A percentile compares a stretch with the other conserved stretches of the same genome.
These are phyloP conservation scores for Cercospora janseana DNA, from an alignment of 2,329 filamentous ascomycete genomes.

Conservation along the genomic window DNA sequence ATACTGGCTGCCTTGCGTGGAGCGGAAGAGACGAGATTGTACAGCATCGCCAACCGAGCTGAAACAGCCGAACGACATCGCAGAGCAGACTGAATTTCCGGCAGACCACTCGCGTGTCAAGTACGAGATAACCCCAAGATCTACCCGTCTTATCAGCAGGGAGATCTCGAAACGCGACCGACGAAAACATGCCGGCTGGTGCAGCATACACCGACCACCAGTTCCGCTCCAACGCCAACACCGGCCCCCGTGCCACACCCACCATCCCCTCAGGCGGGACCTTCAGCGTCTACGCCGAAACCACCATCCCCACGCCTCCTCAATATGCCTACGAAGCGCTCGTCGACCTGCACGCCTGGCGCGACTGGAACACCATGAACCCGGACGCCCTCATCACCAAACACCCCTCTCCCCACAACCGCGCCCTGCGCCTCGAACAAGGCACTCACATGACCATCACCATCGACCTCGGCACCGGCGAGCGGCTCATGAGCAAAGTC, in stretches of 20 bases:
- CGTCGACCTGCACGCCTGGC: constrained; percentile 47
- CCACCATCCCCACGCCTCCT: constrained; percentile 43
- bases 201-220: constrained; percentile 27
- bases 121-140: no score
- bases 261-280: constrained; percentile 35
- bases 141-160: no score
- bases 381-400: constrained; percentile 47
- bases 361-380: constrained; percentile 50
- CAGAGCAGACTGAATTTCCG: no score
- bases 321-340: constrained; percentile 46
- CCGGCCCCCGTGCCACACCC: constrained; percentile 31
- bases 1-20: no score
- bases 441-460: constrained; percentile 48
- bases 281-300: constrained; percentile 38
- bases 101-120: no score
- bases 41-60: no score
- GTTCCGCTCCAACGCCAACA: constrained; percentile 32
- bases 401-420: constrained; percentile 36
- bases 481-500: constrained; percentile 32
- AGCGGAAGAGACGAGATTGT: no score
- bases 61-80: no score
- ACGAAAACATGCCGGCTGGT: constrained; percentile 15
- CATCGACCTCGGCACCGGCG: constrained; percentile 42
- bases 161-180: no score
- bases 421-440: constrained; percentile 33